These are phyloP conservation scores for Starmerella stigmatis DNA, from an alignment of 805 yeast species.

Conservation along the genomic window DNA sequence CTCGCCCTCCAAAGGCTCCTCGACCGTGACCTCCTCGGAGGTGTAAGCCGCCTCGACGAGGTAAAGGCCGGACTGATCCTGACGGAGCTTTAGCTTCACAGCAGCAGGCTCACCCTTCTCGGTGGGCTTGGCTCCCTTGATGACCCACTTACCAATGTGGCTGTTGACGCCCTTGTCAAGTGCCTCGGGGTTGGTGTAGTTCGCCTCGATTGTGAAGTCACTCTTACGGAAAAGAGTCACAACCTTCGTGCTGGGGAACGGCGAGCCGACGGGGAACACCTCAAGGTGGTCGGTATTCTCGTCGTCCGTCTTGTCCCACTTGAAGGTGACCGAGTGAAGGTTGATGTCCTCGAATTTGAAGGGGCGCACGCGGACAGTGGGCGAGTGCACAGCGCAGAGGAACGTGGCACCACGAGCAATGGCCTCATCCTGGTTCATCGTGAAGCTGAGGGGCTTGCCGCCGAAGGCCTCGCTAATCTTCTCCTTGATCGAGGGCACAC, in stretches of 20 bases:
- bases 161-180: conserved; percentile 59
- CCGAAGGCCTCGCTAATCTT: conserved; percentile 69
- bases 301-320: conserved; percentile 88
- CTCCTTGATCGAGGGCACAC: conserved; percentile 89
- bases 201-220: conserved; percentile 79
- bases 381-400: conserved; percentile 97
- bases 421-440: conserved; percentile 98
- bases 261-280: conserved; percentile 90
- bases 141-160: conserved; percentile 70
- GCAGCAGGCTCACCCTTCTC: conserved; percentile 56
- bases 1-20: conserved; percentile 70
- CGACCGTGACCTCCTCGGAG: conserved; percentile 78
- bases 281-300: conserved; percentile 83
- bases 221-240: conserved; percentile 86
- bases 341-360: conserved; percentile 95
- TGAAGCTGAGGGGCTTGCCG: conserved; percentile 78
- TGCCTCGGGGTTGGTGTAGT: conserved; percentile 63
- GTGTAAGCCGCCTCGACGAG: conserved; percentile 90
- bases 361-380: conserved; percentile 96
- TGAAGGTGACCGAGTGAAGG: conserved; percentile 84
- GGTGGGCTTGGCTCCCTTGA: conserved; percentile 72
- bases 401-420: conserved; percentile 98
- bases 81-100: conserved; percentile 87
- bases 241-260: conserved; percentile 90
- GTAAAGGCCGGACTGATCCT: conserved; percentile 93